phyloP scores from a whole-genome alignment of 495 filamentous ascomycete species.

The Aspergillus coremiiformis region DNA sequence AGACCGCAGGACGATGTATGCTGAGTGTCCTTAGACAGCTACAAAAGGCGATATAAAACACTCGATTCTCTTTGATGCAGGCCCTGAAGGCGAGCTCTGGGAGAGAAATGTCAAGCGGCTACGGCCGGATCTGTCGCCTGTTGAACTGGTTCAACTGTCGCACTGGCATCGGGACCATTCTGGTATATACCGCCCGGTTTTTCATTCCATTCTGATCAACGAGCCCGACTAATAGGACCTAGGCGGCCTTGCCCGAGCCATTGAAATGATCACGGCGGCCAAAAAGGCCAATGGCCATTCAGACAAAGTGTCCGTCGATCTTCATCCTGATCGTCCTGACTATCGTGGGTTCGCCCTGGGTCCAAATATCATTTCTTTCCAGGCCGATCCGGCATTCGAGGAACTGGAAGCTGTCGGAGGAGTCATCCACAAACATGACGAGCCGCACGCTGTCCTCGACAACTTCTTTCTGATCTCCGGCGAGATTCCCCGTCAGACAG shows the following conservation, averaged over 20 bases:
- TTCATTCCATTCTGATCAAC: neutral
- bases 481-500: constrained; percentile 47
- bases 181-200: constrained; percentile 18
- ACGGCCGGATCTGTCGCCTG: constrained; percentile 48
- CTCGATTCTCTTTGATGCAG: constrained; percentile 53
- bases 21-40: constrained; percentile 35
- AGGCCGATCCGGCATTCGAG: constrained; percentile 51
- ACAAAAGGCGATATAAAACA: constrained; percentile 44
- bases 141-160: constrained; percentile 70
- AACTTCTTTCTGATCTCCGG: constrained; percentile 52
- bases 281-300: constrained; percentile 28
- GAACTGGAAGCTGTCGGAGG: constrained; percentile 46
- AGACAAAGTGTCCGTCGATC: constrained; percentile 36
- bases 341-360: constrained; percentile 45
- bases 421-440: constrained; percentile 33
- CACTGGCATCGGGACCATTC: constrained; percentile 62
- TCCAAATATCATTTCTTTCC: constrained; percentile 40
- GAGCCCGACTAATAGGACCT: no score
- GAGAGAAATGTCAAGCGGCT: constrained; percentile 47
- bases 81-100: constrained; percentile 51
- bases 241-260: constrained; percentile 44
- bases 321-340: constrained; percentile 50
- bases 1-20: neutral
- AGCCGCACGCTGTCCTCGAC: constrained; percentile 46
- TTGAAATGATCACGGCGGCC: constrained; percentile 42